These are phyloP conservation scores for Aureobasidium sp. DNA, from an alignment of 2,329 filamentous ascomycete species.

Conservation along the genomic window DNA sequence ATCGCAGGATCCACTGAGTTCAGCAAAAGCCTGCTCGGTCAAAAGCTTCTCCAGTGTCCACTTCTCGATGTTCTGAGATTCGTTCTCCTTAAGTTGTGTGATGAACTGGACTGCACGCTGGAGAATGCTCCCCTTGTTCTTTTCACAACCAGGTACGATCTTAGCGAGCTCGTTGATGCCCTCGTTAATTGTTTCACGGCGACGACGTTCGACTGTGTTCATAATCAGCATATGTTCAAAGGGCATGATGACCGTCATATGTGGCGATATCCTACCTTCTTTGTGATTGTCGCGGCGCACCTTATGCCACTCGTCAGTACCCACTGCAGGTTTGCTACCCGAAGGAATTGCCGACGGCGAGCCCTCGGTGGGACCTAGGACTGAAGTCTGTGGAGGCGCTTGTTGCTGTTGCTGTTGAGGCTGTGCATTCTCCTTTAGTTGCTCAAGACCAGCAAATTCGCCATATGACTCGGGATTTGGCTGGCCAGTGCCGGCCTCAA, in stretches of 20 bases:
- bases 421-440: constrained; percentile 19
- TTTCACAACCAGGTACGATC: constrained; percentile 95
- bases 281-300: constrained; percentile 97
- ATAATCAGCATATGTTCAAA: neutral
- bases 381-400: neutral
- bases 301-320: constrained; percentile 96
- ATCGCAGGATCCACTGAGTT: constrained; percentile 80
- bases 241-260: neutral
- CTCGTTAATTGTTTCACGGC: constrained; percentile 96
- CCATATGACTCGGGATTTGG: constrained; percentile 18
- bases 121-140: constrained; percentile 96
- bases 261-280: constrained; percentile 60
- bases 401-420: constrained; percentile 36
- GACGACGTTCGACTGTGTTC: constrained; percentile 76
- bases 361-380: neutral
- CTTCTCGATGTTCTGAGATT: constrained; percentile 88
- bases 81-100: constrained; percentile 87
- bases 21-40: constrained; percentile 80
- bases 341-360: constrained; percentile 12
- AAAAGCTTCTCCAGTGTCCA: constrained; percentile 87
- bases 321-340: constrained; percentile 71
- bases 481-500: constrained; percentile 18
- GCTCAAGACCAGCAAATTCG: constrained; percentile 16
- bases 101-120: constrained; percentile 93
- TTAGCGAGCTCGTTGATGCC: constrained; percentile 97